Evolutionary conservation across 2,329 filamentous ascomycete genomes (phyloP).

Genomic region (Paraconiothyrium sp.): DNA sequence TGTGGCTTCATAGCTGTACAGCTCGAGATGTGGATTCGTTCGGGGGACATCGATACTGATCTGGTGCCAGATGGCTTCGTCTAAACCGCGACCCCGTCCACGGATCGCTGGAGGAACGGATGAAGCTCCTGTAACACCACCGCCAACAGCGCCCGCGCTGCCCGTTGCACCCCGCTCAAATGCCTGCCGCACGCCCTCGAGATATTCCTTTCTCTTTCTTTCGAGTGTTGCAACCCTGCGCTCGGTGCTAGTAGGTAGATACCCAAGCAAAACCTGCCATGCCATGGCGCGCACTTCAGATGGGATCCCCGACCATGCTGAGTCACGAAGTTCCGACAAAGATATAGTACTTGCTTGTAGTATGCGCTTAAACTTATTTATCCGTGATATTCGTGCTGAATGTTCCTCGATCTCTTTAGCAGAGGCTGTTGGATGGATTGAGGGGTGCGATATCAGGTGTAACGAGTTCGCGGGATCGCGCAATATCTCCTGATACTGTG

Average conservation of each 20-base stretch:
- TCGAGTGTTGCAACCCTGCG: slow-evolving; percentile 88
- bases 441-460: slow-evolving; percentile 89
- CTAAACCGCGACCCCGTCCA: slow-evolving; percentile 77
- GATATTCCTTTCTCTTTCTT: slow-evolving; percentile 93
- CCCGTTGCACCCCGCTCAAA: slow-evolving; percentile 65
- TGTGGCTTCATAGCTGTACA: slow-evolving; percentile 96
- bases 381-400: slow-evolving; percentile 86
- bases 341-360: slow-evolving; percentile 92
- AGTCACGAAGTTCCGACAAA: slow-evolving; percentile 80
- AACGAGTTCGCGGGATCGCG: slow-evolving; percentile 87
- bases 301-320: slow-evolving; percentile 94
- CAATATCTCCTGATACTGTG: slow-evolving; percentile 97
- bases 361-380: slow-evolving; percentile 98
- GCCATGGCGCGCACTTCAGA: slow-evolving; percentile 97
- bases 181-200: slow-evolving; percentile 83
- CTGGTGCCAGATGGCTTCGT: slow-evolving; percentile 99
- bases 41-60: slow-evolving; percentile 98
- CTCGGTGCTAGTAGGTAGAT: slow-evolving; percentile 96
- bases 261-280: slow-evolving; percentile 96
- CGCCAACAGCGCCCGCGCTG: slow-evolving; percentile 51
- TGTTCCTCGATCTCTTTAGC: slow-evolving; percentile 87
- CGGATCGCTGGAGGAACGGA: slow-evolving; percentile 60
- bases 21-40: slow-evolving; percentile 93
- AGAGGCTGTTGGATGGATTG: slow-evolving; percentile 75
- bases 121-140: slow-evolving; percentile 63